Base-by-base conservation (phyloP, 129 eudicot genomes). In the Dittrichia graveolens region DNA sequence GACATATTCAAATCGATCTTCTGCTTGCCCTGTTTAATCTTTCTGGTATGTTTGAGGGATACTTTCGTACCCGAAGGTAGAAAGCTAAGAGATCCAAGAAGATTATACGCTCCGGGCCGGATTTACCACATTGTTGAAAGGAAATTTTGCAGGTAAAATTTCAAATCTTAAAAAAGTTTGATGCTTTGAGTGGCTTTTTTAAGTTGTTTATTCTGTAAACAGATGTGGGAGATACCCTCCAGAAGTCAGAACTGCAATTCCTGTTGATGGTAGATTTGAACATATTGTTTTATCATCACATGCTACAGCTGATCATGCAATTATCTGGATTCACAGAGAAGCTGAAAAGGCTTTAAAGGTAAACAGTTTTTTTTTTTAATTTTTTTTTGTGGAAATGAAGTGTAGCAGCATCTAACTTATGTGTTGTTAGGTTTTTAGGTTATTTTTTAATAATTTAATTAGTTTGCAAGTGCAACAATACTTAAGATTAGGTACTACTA, bases 191-290 rank as follows among this genome's bases (percentile, higher is more conserved):
- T 12, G 34, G 8, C 40, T 39, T 7, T 5, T 7, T 39, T 40
- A 61, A 13, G 0, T n/a, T 12, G 13, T 60, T 37, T 1, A 9
- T 64, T 43, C 15, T 59, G 67, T 73, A 65, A 61, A 69, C 85
- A 89, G 97, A 81, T 93, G 96, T 75, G 98, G 96, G 44, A 90
- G 98, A 73, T 90, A 71, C 72, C 96, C 98, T 80, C 96, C 98
- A 37, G 91, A 87, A 63, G 98, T 93, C 0, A 84, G 96, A 76
- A 93, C 98, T 34, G 98, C 96, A 55, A 93, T 90, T 55, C 96
- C 98, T 0, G 98, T 93, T 35, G 98, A 93, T 66, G 95, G 95
- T 70, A 87, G 98, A 87, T 93, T 93, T 56, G 98, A 93, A 77
- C 98, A 93, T 61, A 93, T 91, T 67, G 97, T 91, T 67, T 69